Conservation (phyloP, 768 basidiomycete species). For the Trametes cubensis region DNA sequence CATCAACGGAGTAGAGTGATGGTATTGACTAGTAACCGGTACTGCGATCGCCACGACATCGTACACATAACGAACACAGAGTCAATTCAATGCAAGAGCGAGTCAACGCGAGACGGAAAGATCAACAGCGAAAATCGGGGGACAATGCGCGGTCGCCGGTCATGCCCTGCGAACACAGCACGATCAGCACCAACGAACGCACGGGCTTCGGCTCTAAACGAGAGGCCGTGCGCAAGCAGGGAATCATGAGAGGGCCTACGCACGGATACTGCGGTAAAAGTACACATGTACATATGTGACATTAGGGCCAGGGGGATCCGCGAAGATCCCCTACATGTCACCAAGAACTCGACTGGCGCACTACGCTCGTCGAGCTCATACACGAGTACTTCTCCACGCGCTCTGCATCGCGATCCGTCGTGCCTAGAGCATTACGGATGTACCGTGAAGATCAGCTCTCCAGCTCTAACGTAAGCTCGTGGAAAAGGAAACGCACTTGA, state of each 20-base stretch:
- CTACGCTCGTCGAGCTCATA: conserved; percentile 36
- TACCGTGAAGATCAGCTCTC: not conserved
- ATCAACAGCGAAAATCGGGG: not conserved
- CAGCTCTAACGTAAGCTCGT: not conserved
- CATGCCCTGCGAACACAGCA: not conserved
- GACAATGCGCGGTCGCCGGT: not conserved
- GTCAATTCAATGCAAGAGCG: conserved; percentile 5
- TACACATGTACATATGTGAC: conserved; percentile 9
- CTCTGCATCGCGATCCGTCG: conserved; percentile 88
- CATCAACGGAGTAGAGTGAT: conserved; percentile 15
- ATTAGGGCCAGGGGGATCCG: not conserved
- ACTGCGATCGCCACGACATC: not conserved
- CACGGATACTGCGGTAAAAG: conserved; percentile 7
- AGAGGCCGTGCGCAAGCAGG: not conserved
- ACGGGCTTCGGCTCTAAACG: too few species aligned
- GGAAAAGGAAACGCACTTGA: conserved; percentile 60
- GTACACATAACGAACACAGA: conserved; percentile 10
- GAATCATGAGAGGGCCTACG: not conserved
- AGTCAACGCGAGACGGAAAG: conserved; percentile 2
- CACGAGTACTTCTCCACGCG: conserved; percentile 76
- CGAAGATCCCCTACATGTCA: not conserved
- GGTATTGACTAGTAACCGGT: conserved; percentile 11
- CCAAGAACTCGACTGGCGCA: not conserved
- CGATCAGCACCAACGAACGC: not conserved
- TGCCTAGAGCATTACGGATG: conserved; percentile 49